These are phyloP conservation scores for Saccharum spontaneum DNA, from an alignment of 176 grass and related monocot genomes.

Conservation along the genomic window DNA sequence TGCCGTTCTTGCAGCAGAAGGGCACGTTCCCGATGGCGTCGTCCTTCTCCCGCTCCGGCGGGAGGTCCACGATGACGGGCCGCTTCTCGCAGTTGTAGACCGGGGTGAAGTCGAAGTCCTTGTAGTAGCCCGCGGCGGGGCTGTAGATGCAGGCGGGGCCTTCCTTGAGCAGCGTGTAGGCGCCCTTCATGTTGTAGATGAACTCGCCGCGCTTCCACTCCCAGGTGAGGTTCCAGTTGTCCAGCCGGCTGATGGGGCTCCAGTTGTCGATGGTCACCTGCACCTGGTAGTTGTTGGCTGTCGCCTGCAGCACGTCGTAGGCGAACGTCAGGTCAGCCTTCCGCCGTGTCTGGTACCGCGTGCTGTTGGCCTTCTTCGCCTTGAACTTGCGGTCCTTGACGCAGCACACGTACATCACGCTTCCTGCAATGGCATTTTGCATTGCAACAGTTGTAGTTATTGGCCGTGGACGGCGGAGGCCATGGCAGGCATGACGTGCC, in stretches of 20 bases:
- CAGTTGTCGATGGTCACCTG: constrained; percentile 95
- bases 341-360: constrained; percentile 47
- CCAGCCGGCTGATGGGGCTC: constrained; percentile 78
- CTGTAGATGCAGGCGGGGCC: constrained; percentile 66
- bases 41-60: constrained; percentile 82
- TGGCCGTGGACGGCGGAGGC: not conserved
- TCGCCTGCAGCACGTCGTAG: constrained; percentile 79
- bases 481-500: not conserved
- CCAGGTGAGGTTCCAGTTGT: constrained; percentile 98
- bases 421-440: constrained; percentile 10
- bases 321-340: constrained; percentile 74
- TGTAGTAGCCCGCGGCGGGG: constrained; percentile 62
- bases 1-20: constrained; percentile 95
- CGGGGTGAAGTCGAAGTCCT: constrained; percentile 70
- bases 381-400: constrained; percentile 73
- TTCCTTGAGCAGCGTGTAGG: constrained; percentile 74
- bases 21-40: constrained; percentile 69
- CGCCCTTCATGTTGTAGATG: constrained; percentile 80
- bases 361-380: constrained; percentile 54
- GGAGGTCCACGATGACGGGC: constrained; percentile 84
- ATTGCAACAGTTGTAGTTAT: not conserved
- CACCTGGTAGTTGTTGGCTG: constrained; percentile 69
- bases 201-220: constrained; percentile 96
- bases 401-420: constrained; percentile 84
- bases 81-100: constrained; percentile 86